Percentiles rank a stretch among this genome's conserved stretches.
Conservation (phyloP, 2,329 filamentous ascomycete genomes). For the Aspergillus sp. region DNA sequence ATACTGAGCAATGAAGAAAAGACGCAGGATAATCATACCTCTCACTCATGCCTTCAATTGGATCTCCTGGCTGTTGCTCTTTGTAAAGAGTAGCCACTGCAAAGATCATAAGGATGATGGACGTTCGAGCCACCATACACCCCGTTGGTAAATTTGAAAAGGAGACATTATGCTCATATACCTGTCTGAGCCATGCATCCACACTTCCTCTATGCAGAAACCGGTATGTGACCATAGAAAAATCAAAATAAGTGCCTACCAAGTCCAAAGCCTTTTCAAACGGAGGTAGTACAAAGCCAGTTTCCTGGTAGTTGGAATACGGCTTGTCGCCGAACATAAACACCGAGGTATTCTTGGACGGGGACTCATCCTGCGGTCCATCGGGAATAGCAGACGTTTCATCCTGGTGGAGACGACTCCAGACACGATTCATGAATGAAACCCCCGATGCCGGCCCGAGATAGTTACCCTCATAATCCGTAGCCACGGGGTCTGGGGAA, state of each 20-base stretch:
- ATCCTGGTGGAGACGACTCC: constrained; percentile 61
- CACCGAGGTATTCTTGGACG: constrained; percentile 39
- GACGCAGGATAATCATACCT: constrained; percentile 17
- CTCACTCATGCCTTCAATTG: constrained; percentile 18
- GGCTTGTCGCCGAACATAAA: constrained; percentile 50
- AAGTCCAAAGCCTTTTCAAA: constrained; percentile 38
- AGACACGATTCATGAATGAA: constrained; percentile 60
- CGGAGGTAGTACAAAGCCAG: constrained; percentile 35
- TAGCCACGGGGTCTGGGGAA: constrained; percentile 44
- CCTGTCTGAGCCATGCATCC: constrained; percentile 41
- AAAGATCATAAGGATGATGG: constrained; percentile 46
- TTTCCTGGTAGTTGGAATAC: constrained; percentile 33
- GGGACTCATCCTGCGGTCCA: constrained; percentile 23
- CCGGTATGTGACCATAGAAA: constrained; percentile 56
- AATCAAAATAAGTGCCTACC: constrained; percentile 55
- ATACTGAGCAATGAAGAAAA: background rate
- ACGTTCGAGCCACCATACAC: constrained; percentile 42
- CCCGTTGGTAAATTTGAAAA: constrained; percentile 33
- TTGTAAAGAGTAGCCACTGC: constrained; percentile 45
- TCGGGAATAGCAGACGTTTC: constrained; percentile 29
- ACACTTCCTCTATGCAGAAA: constrained; percentile 54
- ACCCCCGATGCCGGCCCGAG: constrained; percentile 50
- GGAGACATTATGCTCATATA: constrained; percentile 36
- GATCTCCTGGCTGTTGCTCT: constrained; percentile 33
- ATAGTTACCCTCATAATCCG: constrained; percentile 52